Evolutionary conservation across 2,329 filamentous ascomycete genomes (phyloP), one percentile per base, ranked within the genome.

Genomic region (Aspergillus proliferans): DNA sequence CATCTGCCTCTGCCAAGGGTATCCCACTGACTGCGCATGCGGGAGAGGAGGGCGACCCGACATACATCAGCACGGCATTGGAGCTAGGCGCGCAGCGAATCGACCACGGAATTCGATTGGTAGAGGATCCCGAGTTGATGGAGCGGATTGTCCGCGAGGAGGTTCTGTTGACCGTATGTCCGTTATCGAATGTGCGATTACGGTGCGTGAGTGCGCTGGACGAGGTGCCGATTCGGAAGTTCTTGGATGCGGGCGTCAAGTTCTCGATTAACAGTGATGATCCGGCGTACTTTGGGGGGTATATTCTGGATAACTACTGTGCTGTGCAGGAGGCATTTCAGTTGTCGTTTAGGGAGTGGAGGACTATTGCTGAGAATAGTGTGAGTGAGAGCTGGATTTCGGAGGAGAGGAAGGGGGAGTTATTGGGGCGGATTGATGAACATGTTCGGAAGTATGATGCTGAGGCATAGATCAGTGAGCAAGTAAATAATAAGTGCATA

Each of bases 181-280:
- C 87, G 1, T 62, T 88, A 51, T 87, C 83, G 57, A 90, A 92
- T 66, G 80, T 90, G 9, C 72, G 78, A 56, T 63, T 87, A 55
- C 70, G 73, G n/a, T 83, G 77, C 55, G 77, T 83, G 2, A 57
- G 69, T 44, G 66, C 67, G 24, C 71, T 86, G 19, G 65, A 70
- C 18, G 71, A 83, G 46, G 71, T 85, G 30, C 85, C 86, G 0
- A 76, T 88, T 51, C 73, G 82, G 12, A 71, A 69, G 46, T 84
- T 87, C 56, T 66, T 88, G 18, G 78, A 86, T 38, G 71, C 71
- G 5, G 81, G 83, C 0, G 81, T 88, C 36, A 76, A 71, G 52
- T 88, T 88, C 66, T 85, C 81, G 48, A 80, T 89, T 64, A 88
- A 88, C 67, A 85, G 82, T 56, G 85, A 88, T 61, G 84, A 88